These are phyloP conservation scores for Xylaria sp. DNA, from an alignment of 2,329 filamentous ascomycete species.

Conservation along the genomic window DNA sequence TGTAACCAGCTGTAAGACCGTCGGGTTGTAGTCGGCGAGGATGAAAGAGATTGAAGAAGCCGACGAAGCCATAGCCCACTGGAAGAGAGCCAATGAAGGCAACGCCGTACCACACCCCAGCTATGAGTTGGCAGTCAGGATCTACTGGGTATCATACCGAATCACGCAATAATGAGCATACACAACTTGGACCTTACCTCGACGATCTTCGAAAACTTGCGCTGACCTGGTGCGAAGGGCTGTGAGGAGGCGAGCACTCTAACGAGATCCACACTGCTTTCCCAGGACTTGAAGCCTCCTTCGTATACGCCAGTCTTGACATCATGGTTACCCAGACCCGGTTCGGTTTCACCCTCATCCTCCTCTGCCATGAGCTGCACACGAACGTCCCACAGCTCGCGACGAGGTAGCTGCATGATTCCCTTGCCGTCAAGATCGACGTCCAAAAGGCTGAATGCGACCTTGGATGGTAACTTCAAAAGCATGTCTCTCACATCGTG, in stretches of 20 bases:
- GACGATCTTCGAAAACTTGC: constrained; percentile 58
- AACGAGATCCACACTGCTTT: constrained; percentile 83
- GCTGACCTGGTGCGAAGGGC: constrained; percentile 48
- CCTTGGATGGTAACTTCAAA: constrained; percentile 74
- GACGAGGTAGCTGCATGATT: constrained; percentile 70
- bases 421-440: constrained; percentile 69
- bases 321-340: constrained; percentile 74
- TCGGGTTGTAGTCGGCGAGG: constrained; percentile 82
- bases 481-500: constrained; percentile 65
- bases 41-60: constrained; percentile 65
- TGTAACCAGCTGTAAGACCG: constrained; percentile 81
- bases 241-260: constrained; percentile 67
- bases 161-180: constrained; percentile 22
- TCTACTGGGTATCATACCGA: constrained; percentile 29
- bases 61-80: constrained; percentile 61
- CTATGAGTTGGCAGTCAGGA: constrained; percentile 56
- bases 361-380: constrained; percentile 83
- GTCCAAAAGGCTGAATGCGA: constrained; percentile 73
- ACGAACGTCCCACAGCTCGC: constrained; percentile 84
- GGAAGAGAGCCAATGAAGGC: constrained; percentile 77
- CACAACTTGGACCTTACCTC: constrained; percentile 59
- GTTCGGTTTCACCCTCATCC: constrained; percentile 55
- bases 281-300: constrained; percentile 90
- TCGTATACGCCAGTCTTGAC: constrained; percentile 86
- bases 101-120: constrained; percentile 83